These are phyloP conservation scores for Galerina sulciceps DNA, from an alignment of 768 basidiomycete species.

Conservation along the genomic window DNA sequence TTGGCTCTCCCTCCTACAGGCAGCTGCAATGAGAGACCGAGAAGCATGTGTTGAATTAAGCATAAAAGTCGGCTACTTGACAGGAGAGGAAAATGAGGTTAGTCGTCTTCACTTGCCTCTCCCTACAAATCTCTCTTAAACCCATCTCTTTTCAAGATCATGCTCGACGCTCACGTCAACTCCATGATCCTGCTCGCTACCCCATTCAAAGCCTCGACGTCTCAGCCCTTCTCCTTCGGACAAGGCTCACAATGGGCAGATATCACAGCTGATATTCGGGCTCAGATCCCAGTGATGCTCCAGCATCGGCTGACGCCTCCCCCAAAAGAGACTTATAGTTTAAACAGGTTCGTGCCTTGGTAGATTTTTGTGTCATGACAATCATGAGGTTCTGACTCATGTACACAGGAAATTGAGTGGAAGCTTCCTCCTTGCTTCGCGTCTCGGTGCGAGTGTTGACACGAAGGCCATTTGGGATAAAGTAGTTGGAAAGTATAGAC, in stretches of 20 bases:
- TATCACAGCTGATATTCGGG: conserved; percentile 79
- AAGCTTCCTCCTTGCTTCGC: conserved; percentile 77
- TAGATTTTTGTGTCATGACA: not conserved
- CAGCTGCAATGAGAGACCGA: conserved; percentile 73
- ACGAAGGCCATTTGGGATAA: conserved; percentile 79
- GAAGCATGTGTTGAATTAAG: conserved; percentile 74
- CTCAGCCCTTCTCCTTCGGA: conserved; percentile 83
- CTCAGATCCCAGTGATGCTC: conserved; percentile 89
- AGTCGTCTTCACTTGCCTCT: not conserved
- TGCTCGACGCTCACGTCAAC: conserved; percentile 85
- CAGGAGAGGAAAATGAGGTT: conserved; percentile 85
- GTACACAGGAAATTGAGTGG: conserved; percentile 75
- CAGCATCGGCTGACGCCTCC: conserved; percentile 88
- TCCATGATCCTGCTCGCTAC: conserved; percentile 86
- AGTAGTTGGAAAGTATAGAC: conserved; percentile 50
- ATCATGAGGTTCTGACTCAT: not conserved
- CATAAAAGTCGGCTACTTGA: conserved; percentile 85
- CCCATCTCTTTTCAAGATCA: conserved; percentile 47
- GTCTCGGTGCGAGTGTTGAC: conserved; percentile 75
- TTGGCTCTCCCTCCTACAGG: conserved; percentile 85
- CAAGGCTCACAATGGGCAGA: conserved; percentile 63
- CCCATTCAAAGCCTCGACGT: conserved; percentile 72
- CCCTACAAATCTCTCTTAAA: not conserved
- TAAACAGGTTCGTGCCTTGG: conserved; percentile 68
- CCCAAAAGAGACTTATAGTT: conserved; percentile 91